phyloP scores from a whole-genome alignment of 805 yeast genomes.

The Metschnikowia gelsemii region DNA sequence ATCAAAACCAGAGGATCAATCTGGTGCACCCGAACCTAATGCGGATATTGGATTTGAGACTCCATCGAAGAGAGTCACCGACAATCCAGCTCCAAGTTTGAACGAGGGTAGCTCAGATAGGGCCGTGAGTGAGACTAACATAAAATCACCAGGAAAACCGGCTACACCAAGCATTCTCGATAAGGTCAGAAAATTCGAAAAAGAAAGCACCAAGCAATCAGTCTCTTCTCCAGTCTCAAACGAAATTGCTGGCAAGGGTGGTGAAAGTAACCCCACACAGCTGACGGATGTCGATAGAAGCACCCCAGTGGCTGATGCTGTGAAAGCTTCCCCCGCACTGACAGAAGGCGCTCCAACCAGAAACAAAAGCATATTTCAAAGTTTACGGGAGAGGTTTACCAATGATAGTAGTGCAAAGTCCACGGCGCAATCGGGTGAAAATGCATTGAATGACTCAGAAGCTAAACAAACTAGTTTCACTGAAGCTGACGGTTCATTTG shows the following conservation, averaged over 20 bases:
- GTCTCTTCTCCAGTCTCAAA: background rate
- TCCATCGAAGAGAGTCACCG: background rate
- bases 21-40: background rate
- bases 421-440: background rate
- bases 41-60: background rate
- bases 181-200: slow-evolving; percentile 10
- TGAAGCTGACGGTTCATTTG: background rate
- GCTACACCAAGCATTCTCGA: slow-evolving; percentile 11
- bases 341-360: slow-evolving; percentile 16
- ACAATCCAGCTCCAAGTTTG: background rate
- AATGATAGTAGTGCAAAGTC: slow-evolving; percentile 10
- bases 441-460: background rate
- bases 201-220: background rate
- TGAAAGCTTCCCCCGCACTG: slow-evolving; percentile 4
- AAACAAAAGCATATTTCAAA: slow-evolving; percentile 35
- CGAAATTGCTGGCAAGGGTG: background rate
- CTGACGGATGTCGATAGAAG: background rate
- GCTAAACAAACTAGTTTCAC: background rate
- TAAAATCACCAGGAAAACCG: slow-evolving; percentile 2
- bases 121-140: background rate
- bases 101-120: background rate
- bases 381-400: slow-evolving; percentile 32
- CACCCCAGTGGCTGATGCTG: background rate
- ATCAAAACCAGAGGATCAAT: background rate
- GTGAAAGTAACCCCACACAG: background rate